Evolutionary conservation across 2,329 filamentous ascomycete species (phyloP).

Genomic region (Colletotrichum musicola): DNA sequence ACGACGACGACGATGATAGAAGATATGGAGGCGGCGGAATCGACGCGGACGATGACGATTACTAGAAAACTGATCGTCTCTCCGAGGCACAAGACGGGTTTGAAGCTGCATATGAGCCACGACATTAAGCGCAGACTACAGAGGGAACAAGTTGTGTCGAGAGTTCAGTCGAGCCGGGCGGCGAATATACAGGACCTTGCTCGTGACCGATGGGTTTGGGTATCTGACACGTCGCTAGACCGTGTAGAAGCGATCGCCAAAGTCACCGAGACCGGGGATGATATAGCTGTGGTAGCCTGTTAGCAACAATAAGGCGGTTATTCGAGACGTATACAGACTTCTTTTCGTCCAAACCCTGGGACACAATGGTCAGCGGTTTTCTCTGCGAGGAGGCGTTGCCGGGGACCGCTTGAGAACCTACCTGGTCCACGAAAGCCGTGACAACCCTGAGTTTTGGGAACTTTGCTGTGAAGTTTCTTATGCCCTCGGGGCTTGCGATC

Average conservation of each 20-base stretch:
- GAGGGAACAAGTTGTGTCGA: not conserved
- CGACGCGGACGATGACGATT: conserved; percentile 68
- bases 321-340: conserved; percentile 74
- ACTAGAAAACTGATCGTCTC: conserved; percentile 51
- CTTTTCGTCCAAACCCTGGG: conserved; percentile 89
- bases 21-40: conserved; percentile 67
- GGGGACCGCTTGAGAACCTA: conserved; percentile 46
- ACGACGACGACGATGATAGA: conserved; percentile 64
- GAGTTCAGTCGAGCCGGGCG: not conserved
- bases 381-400: not conserved
- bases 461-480: conserved; percentile 87
- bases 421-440: conserved; percentile 93
- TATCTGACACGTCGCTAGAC: conserved; percentile 63
- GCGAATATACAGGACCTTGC: not conserved
- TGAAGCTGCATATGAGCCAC: not conserved
- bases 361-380: not conserved
- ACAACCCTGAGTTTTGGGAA: conserved; percentile 93
- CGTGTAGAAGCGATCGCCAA: conserved; percentile 96
- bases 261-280: conserved; percentile 92
- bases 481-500: conserved; percentile 95
- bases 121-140: not conserved
- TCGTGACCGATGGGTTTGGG: not conserved
- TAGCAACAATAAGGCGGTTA: conserved; percentile 46
- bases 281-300: conserved; percentile 80
- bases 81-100: not conserved